A percentile compares a stretch with the other conserved stretches of the same genome.
These are phyloP conservation scores for Parachaetomium inaequale DNA, from an alignment of 495 filamentous ascomycete genomes.

Conservation along the genomic window DNA sequence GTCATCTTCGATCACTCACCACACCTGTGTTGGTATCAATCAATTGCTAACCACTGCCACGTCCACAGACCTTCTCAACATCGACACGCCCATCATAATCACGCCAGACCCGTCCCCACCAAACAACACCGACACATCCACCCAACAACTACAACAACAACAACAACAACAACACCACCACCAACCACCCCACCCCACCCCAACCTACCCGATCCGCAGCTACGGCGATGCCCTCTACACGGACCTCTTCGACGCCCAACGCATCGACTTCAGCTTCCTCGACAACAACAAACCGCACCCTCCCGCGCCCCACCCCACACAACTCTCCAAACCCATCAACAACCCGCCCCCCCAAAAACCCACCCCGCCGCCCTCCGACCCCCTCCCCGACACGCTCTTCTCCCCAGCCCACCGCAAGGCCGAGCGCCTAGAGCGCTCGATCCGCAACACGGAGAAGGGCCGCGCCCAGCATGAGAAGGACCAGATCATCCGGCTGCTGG, in stretches of 20 bases:
- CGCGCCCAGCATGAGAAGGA: constrained; percentile 88
- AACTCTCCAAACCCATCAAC: neutral
- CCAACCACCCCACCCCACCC: constrained; percentile 31
- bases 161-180: constrained; percentile 19
- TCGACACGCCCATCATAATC: constrained; percentile 59
- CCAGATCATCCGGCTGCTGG: constrained; percentile 78
- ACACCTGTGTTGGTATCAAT: constrained; percentile 23
- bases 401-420: constrained; percentile 68
- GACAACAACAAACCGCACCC: no score
- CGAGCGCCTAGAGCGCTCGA: constrained; percentile 85
- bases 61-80: constrained; percentile 52
- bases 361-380: constrained; percentile 44
- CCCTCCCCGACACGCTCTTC: constrained; percentile 64
- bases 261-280: constrained; percentile 55
- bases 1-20: constrained; percentile 28
- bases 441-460: constrained; percentile 90
- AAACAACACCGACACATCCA: constrained; percentile 18
- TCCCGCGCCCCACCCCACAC: no score
- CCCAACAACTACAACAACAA: neutral
- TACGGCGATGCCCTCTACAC: constrained; percentile 46
- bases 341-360: constrained; percentile 24
- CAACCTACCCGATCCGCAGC: constrained; percentile 39
- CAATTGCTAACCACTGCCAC: constrained; percentile 35
- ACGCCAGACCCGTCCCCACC: constrained; percentile 21
- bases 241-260: constrained; percentile 50